Base-by-base conservation (phyloP, 495 filamentous ascomycete genomes). In the Parathielavia hyrcaniae region DNA sequence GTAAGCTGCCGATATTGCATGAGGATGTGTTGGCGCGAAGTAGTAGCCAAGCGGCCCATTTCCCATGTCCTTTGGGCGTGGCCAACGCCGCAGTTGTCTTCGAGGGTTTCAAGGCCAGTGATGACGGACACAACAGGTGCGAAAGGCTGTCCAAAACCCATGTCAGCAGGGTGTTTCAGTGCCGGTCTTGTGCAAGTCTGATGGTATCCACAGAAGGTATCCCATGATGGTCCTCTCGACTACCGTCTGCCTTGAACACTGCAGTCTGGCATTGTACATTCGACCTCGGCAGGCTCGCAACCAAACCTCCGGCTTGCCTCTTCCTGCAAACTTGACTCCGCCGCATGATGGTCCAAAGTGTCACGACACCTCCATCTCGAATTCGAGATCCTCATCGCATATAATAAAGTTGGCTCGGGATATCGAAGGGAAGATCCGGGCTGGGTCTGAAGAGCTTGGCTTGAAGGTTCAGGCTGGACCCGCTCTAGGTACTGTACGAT, bases 371-470 rank as follows among this genome's bases (percentile, higher is more conserved):
- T 53, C 35, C 32, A 61, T 57, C 22, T 38, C 40, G 40, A 48
- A 38, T 17, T 50, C 10, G 26, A 11, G 17, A 45, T 14, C 40
- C 53, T 30, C 17, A 38, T 50, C 20, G 13, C 17, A 22, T 41
- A 56, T 51, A 30, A 57, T 62, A 59, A 61, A 51, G 58, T 61
- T 55, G 64, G 60, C 32, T 57, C 52, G 59, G 57, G 51, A 59
- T 30, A 30, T 50, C 44, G 48, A 53, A 59, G 58, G 54, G 52
- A 39, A 64, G 59, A 60, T 64, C 59, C 65, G 62, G 65, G 53
- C 61, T 58, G 54, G 41, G 19, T 16, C 50, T 61, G 61, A 57
- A 45, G 36, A n/a, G 17, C 53, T 17, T 44, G 51, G 41, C 52
- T 38, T 57, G 51, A 63, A 39, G 30, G 14, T 5, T 20, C 35